Base-by-base conservation (phyloP, 2,329 filamentous ascomycete genomes). In the Ophiostoma sp. region DNA sequence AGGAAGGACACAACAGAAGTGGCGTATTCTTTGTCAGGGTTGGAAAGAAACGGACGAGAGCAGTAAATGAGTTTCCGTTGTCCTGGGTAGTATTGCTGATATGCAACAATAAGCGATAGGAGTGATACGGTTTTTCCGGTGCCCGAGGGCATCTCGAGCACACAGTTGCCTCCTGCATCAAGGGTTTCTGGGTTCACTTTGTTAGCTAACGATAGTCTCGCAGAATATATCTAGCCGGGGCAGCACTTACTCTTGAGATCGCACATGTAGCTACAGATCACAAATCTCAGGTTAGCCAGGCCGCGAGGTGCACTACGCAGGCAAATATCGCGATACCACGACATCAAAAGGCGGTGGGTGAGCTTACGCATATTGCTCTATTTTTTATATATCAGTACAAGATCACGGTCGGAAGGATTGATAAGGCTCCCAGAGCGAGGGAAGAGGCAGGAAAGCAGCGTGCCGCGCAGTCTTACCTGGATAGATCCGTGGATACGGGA, bases 31-130 rank as follows among this genome's bases (percentile, higher is more conserved):
- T 27, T 27, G 27, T 27, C 27, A 1, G 27, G 27, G 27, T 27
- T 27, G 27, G 27, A 27, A 27, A 27, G 14, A 6, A 5, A 72
- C 76, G 67, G 67, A 88, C 95, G 93, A 72, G 95, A 99, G 82
- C 95, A 99, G 79, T 99, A 99, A 68, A 99, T 97, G 66, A 99
- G 87, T 79, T 99, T 99, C 68, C 96, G 85, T 74, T 95, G 92
- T 76, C 97, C 92, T 3, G 93, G 92, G 75, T 94, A 93, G 76
- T 93, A 89, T 77, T 95, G 91, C 78, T 99, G 96, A 75, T 99
- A 99, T 58, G 95, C 94, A 69, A 99, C 88, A 75, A 99, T 99
- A 73, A 99, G 85, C 0, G 95, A 97, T 62, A 99, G 83, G 4
- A 99, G 83, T 9, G 95, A 97, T 40, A 99, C 91, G 0, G 95